Conservation (phyloP, 2,329 filamentous ascomycete species). For the Remersonia thermophila region DNA sequence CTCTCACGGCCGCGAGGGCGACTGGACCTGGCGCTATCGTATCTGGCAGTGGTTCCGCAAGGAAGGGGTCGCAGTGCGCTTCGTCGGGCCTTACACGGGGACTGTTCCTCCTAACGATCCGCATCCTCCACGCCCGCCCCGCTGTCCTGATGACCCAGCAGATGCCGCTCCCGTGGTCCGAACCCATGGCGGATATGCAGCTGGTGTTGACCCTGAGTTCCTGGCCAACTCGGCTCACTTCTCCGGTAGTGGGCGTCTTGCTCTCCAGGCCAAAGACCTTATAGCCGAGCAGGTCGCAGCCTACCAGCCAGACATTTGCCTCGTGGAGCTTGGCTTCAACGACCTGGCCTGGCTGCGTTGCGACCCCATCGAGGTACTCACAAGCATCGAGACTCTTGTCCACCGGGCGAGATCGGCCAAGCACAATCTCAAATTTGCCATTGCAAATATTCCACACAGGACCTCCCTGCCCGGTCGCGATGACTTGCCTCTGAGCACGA, state of each 20-base stretch:
- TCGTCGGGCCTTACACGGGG: conserved; percentile 27
- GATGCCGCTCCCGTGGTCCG: conserved; percentile 4
- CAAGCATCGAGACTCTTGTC: conserved; percentile 19
- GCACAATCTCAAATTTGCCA: conserved; percentile 17
- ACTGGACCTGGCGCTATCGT: conserved; percentile 31
- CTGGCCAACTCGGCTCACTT: conserved; percentile 22
- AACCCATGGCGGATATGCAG: conserved; percentile 22
- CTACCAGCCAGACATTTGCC: conserved; percentile 23
- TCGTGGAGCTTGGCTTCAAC: conserved; percentile 25
- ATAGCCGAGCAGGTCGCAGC: conserved; percentile 19
- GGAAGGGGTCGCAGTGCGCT: conserved; percentile 16
- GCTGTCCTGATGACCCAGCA: conserved; percentile 8
- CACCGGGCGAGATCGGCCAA: conserved; percentile 21
- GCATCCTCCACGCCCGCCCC: conserved; percentile 12
- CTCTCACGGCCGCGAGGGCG: conserved; percentile 26
- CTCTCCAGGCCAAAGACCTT: conserved; percentile 19
- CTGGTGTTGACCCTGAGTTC: conserved; percentile 18
- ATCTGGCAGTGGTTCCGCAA: conserved; percentile 27
- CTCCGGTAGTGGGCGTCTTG: conserved; percentile 23
- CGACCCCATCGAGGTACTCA: conserved; percentile 13
- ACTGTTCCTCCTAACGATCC: conserved; percentile 17
- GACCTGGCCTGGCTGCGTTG: conserved; percentile 22
- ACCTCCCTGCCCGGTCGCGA: conserved; percentile 14
- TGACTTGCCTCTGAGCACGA: conserved; percentile 17
- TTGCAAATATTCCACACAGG: conserved; percentile 23